Evolutionary conservation across 768 basidiomycete genomes (phyloP), one percentile per base, ranked within the genome.

Genomic region (Pleurotus giganteus): DNA sequence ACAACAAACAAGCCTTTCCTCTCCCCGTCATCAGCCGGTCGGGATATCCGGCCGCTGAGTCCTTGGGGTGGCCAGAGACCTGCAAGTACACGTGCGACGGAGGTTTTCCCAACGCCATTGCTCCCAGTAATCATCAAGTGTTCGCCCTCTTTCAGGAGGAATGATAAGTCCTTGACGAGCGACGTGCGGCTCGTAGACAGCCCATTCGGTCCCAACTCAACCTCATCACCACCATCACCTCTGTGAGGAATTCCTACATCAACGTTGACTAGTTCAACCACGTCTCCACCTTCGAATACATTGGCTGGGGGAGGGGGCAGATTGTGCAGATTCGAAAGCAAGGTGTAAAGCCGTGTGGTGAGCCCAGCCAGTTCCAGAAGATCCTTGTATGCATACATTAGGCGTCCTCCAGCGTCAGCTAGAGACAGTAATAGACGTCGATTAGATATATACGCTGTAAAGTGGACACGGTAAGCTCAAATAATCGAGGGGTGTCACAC

Each of bases 351-450:
- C 42, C 96, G 84, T 26, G 87, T 88, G 2, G 96, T 97, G 54
- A 95, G 83, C 8, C 96, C 96, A 4, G 94, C 93, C n/a, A 98
- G 82, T 66, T 96, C 93, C 21, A 97, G 83, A 4, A 98, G 74
- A 62, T 98, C 96, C 66, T 97, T 98, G 67, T 95, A 94, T 0
- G 93, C 93, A 65, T 94, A 95, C 95, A 98, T 98, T 43, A 98
- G 73, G 29, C 96, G 80, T 0, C 94, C 94, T 13, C 96, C 96
- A 0, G 95, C 96, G 62, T 98, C 96, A 1, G 96, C 94, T n/a
- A 98, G 82, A 1, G 94, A 94, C 28, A 98, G 79, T 2, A 98
- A 78, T 0, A 98, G 80, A 9, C 96, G 82, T 15, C 96, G 83
- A 57, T 94, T 96, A 26, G 94, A 95, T 47, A 98, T 94, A 67